Evolutionary conservation across 257 asterid species (phyloP), one percentile per base, ranked within the genome.

Genomic region (Solanum phureja): DNA sequence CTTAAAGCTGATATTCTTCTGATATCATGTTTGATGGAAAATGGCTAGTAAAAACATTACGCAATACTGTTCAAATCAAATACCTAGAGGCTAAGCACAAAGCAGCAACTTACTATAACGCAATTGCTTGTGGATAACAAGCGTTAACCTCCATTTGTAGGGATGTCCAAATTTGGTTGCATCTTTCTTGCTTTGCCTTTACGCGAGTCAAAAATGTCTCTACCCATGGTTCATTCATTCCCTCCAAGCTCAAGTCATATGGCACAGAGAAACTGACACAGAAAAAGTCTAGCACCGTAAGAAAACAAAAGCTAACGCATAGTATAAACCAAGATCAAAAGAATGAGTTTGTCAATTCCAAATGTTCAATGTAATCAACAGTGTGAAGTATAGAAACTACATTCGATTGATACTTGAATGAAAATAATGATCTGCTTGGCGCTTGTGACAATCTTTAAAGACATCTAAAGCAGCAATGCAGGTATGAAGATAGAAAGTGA

Each of bases 101-200:
- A 27, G 40, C 85, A 79, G 38, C 85, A 3, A 44, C 66, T 79
- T 85, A 77, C 92, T 93, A 95, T 73, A 96, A 87, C 19, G 88
- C 99, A 40, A 96, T 94, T 23, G 98, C 94, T 87, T 95, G 99
- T 34, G 98, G 95, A 92, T 93, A 87, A 86, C 96, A 91, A 85
- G 91, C 76, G 37, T 87, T 88, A 86, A 96, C 99, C 94, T 96
- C 96, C 98, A 96, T 91, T 33, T 88, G 88, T 89, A 96, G 71
- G 83, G 95, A 94, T 76, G 88, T 93, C 99, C 98, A 95, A 21
- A 95, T 88, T 37, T 93, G 93, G 87, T 93, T 92, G 90, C 96
- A 92, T 27, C 83, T 90, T 87, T 92, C 94, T 90, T 93, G 87
- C 86, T 83, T 91, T 46, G 62, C 88, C 84, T 11, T 83, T 91